phyloP scores from a whole-genome alignment of 257 asterid species.

The Solanum chiquidenum region DNA sequence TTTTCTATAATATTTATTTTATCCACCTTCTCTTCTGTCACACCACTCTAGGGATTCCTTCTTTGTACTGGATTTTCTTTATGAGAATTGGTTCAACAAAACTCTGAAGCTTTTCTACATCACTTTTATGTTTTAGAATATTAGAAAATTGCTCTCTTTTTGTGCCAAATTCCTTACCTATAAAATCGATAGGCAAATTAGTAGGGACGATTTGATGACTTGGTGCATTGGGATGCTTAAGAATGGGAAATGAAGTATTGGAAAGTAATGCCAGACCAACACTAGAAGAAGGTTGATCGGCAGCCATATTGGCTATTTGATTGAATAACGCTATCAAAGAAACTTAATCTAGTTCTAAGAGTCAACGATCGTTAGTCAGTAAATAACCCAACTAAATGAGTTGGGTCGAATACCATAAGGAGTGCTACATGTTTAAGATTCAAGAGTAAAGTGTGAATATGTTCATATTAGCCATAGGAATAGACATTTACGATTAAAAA shows the following conservation, averaged over 20 bases:
- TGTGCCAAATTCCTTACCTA: neutral
- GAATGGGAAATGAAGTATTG: neutral
- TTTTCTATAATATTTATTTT: no score
- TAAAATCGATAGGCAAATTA: neutral
- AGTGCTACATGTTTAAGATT: no score
- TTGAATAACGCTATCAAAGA: no score
- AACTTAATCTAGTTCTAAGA: no score
- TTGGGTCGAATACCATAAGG: no score
- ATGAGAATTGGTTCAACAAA: neutral
- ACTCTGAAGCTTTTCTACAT: neutral
- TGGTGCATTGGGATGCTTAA: neutral
- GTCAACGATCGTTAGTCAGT: no score
- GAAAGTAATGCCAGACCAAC: neutral
- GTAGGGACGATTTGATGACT: neutral
- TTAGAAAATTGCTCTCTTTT: neutral
- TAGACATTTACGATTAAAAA: no score
- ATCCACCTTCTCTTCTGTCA: neutral
- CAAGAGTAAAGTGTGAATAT: no score
- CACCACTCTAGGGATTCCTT: neutral
- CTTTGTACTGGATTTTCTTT: neutral
- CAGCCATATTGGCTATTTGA: neutral
- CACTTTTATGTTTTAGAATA: neutral
- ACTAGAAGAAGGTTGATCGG: neutral
- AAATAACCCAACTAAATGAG: no score
- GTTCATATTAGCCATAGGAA: no score